A percentile compares a stretch with the other conserved stretches of the same genome.
These are phyloP conservation scores for Colletotrichum euphorbiae DNA, from an alignment of 2,329 filamentous ascomycete genomes.

Conservation along the genomic window DNA sequence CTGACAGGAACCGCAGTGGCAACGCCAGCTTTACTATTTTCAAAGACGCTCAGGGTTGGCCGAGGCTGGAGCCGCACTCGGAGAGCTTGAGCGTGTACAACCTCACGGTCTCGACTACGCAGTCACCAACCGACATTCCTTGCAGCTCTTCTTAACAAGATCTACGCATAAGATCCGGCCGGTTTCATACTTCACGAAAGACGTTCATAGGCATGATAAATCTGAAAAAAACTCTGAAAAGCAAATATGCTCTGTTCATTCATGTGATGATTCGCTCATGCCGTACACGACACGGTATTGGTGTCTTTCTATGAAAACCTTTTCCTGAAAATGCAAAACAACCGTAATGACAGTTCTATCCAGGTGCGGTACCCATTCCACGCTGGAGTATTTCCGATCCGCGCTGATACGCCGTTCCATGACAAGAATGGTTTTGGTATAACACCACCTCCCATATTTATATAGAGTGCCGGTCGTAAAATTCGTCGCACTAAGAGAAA, in stretches of 20 bases:
- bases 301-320: neutral
- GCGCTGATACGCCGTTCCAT: constrained; percentile 9
- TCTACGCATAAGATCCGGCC: too few relatives aligned
- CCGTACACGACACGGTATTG: neutral
- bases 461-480: constrained; percentile 24
- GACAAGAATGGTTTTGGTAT: constrained; percentile 3
- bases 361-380: constrained; percentile 25
- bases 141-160: constrained; percentile 8
- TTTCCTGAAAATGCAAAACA: constrained; percentile 15
- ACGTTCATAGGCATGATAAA: neutral
- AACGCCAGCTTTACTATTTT: constrained; percentile 28
- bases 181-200: neutral
- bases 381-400: constrained; percentile 8
- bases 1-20: constrained; percentile 10
- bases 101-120: constrained; percentile 24
- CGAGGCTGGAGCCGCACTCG: constrained; percentile 26
- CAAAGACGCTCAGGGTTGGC: neutral
- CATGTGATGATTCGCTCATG: neutral
- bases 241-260: too few relatives aligned
- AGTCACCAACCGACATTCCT: constrained; percentile 24
- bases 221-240: too few relatives aligned
- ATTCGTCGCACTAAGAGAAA: constrained; percentile 21
- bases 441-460: constrained; percentile 13
- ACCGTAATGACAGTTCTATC: constrained; percentile 29
- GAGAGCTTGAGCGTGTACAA: constrained; percentile 28